Base-by-base conservation (phyloP, 495 filamentous ascomycete genomes). In the Apiosordaria backusii region DNA sequence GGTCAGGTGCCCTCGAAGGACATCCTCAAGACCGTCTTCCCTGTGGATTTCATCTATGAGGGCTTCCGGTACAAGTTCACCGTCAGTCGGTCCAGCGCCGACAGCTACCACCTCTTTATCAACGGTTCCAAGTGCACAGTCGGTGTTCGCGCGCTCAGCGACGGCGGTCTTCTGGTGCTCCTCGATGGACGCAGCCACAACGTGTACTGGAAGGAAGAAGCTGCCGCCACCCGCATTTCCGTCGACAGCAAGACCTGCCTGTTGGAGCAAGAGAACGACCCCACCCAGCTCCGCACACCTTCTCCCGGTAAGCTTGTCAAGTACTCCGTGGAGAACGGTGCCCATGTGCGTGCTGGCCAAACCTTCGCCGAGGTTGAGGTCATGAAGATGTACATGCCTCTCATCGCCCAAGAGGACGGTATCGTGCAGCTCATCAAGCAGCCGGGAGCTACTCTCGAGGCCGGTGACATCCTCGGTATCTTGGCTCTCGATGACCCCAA, bases 351-450 rank as follows among this genome's bases (percentile, higher is more conserved):
- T 75, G 92, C 94, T 68, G 93, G 93, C 62, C 92, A 99, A 77
- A 83, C 94, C 7, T 99, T 91, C 74, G 95, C 95, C 62, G 95
- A 99, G 74, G 95, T 99, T 62, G 95, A 99, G 77, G 96, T 99
- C 77, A 99, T 99, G 95, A 99, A 99, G 85, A 99, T 99, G 95
- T 98, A 97, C 83, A 99, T 99, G 95, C 95, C 95, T 71, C 85
- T 99, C 62, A 84, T 99, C 63, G 90, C 95, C n/a, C 89, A 94
- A 77, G 95, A 99, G 77, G 96, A 97, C 70, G 95, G 95, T 79
- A 88, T 94, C 63, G 96, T 99, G 57, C 93, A 97, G 80, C 85
- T 98, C 72, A 97, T 99, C 83, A 99, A 99, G 87, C 95, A 98
- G 81, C 96, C 96, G 62, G 95, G 95, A 71, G 92, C 95, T 21